Evolutionary conservation across 495 filamentous ascomycete species (phyloP), one percentile per base, ranked within the genome.

Genomic region (Tuber microsphaerosporum): DNA sequence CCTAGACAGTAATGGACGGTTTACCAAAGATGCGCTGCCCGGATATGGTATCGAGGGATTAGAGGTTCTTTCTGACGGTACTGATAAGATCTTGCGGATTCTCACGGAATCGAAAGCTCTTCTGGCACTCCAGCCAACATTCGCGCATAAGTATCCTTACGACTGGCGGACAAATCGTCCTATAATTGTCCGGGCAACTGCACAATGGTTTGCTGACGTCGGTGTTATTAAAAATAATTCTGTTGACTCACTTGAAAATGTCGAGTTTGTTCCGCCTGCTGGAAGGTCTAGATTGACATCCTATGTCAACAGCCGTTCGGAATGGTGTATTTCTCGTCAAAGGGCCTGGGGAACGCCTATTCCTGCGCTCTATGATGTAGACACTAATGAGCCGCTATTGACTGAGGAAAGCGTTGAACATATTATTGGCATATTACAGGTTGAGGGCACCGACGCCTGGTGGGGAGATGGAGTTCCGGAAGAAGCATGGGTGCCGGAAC

Each of bases 291-390:
- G 96, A 65, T 86, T 99, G 65, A 88, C 91, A 82, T 91, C 90
- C 74, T 98, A 97, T 81, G 86, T 98, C 42, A 89, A 90, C 80
- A 92, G 92, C 69, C 89, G 95, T 45, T 96, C 88, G 77, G 94
- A 98, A 83, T 99, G 95, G 95, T 99, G 95, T 83, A 97, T 99
- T 80, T 98, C 96, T n/a, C 90, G 95, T 44, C 95, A 99, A 83
- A 90, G 95, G 46, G 92, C 92, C 14, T 99, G 95, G 95, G 95
- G 95, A 79, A 91, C 97, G 26, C 95, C 96, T 0, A 98, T 99
- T 74, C 95, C 95, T 26, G 92, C 93, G 31, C 85, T 99, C 8
- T 98, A 96, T 82, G 88, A 92, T 76, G 84, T 82, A 1, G 86
- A 88, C 20, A 88, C 86, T 19, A 89, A 90, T 5, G 88, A 91